These are phyloP conservation scores for Lentinula detonsa DNA, from an alignment of 768 basidiomycete species.

Conservation along the genomic window DNA sequence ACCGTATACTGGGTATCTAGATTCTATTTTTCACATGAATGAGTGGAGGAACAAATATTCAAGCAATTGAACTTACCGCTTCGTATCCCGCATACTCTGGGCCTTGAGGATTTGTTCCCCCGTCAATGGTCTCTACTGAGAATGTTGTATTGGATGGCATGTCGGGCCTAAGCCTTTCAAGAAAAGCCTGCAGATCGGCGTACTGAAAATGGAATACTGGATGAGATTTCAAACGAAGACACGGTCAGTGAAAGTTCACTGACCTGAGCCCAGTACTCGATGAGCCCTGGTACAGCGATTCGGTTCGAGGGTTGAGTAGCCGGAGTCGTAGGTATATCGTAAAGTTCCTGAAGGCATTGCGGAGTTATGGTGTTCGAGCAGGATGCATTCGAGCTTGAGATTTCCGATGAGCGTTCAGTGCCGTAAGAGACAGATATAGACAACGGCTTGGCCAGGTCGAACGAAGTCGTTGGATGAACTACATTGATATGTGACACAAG, in stretches of 20 bases:
- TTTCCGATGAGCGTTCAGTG: not conserved
- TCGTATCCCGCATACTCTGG: constrained; percentile 16
- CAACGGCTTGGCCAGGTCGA: constrained; percentile 5
- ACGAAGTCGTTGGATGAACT: constrained; percentile 18
- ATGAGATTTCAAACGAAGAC: constrained; percentile 2
- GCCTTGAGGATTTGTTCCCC: constrained; percentile 19
- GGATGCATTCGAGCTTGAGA: not conserved
- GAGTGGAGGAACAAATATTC: not conserved
- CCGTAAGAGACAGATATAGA: not conserved
- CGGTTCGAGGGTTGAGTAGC: constrained; percentile 13
- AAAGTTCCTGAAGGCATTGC: constrained; percentile 18
- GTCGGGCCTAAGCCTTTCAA: constrained; percentile 16
- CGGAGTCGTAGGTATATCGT: constrained; percentile 17
- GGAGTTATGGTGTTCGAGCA: constrained; percentile 16
- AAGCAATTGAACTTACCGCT: constrained; percentile 12
- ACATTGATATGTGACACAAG: constrained; percentile 16
- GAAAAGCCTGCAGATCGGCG: constrained; percentile 14
- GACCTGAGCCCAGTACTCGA: constrained; percentile 14
- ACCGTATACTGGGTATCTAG: constrained; percentile 21
- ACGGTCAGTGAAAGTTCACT: not conserved
- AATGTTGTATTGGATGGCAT: constrained; percentile 17
- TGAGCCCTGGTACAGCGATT: constrained; percentile 15
- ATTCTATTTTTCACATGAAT: not conserved
- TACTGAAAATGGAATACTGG: not conserved
- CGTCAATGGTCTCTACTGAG: constrained; percentile 15